These are phyloP conservation scores for Gonium pectorale DNA, from an alignment of 139 green algal species.

Conservation along the genomic window DNA sequence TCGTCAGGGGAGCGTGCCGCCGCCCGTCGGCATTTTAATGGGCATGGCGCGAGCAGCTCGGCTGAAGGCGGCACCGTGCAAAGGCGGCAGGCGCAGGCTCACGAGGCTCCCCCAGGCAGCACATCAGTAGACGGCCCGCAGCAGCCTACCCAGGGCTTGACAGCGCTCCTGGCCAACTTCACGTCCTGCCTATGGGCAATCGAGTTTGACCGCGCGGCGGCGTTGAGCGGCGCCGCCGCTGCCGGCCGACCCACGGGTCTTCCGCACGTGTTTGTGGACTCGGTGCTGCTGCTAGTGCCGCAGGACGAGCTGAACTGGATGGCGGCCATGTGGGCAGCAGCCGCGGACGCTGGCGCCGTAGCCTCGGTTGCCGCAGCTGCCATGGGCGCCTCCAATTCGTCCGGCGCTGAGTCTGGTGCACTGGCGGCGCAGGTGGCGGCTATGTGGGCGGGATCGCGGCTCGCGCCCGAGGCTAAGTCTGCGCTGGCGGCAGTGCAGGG, in stretches of 20 bases:
- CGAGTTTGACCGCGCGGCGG: not conserved
- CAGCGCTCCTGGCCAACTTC: not conserved
- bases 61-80: not conserved
- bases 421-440: not conserved
- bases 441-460: not conserved
- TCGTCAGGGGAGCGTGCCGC: no score
- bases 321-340: no score
- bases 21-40: no score
- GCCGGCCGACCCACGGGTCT: not conserved
- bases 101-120: no score
- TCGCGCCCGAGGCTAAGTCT: no score
- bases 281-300: not conserved
- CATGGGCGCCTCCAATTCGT: no score
- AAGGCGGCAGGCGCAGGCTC: no score
- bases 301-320: no score
- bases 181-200: constrained; percentile 2
- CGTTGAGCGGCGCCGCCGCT: no score
- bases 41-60: not conserved
- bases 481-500: not conserved
- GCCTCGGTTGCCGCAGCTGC: no score
- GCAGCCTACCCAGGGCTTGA: not conserved
- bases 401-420: not conserved
- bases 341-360: no score
- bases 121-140: no score
- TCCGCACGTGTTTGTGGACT: constrained; percentile 7